A percentile compares a stretch with the other conserved stretches of the same genome.
Conservation (phyloP, 1,284 basidiomycete species). For the Leccinum proliferum region DNA sequence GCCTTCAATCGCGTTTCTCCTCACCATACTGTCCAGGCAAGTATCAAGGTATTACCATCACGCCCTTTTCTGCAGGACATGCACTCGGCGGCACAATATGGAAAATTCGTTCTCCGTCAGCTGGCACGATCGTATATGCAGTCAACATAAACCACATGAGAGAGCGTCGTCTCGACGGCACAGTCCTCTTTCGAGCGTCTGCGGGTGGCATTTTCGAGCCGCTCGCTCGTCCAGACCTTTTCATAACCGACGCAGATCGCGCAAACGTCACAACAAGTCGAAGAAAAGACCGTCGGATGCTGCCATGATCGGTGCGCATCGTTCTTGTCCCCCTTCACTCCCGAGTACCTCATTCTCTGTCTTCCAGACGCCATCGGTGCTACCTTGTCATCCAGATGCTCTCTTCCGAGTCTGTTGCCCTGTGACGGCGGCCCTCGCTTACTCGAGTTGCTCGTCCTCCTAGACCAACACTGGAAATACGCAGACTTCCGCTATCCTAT, state of each 20-base stretch:
- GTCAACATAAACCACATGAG: conserved; percentile 97
- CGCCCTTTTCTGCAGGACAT: conserved; percentile 95
- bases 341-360: conserved; percentile 6
- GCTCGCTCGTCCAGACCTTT: conserved; percentile 82
- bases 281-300: conserved; percentile 89
- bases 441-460: conserved; percentile 88
- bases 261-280: conserved; percentile 80
- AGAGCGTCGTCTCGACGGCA: conserved; percentile 95
- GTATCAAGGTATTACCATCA: conserved; percentile 89
- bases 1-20: conserved; percentile 4
- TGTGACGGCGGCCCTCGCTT: conserved; percentile 93
- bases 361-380: conserved; percentile 61
- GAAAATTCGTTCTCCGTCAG: conserved; percentile 96
- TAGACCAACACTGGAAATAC: conserved; percentile 98
- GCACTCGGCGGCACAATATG: conserved; percentile 96
- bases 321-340: not conserved
- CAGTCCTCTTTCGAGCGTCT: conserved; percentile 72
- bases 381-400: conserved; percentile 72
- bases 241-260: conserved; percentile 92
- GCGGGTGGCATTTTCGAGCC: conserved; percentile 83
- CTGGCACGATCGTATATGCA: conserved; percentile 94
- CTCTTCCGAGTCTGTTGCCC: conserved; percentile 83
- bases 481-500: conserved; percentile 79
- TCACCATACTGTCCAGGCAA: conserved; percentile 49
- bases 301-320: conserved; percentile 71